A percentile compares a stretch with the other conserved stretches of the same genome.
Evolutionary conservation across 1,139 yeast species (phyloP).

Genomic region (Spencermartinsiella ligniputridi): DNA sequence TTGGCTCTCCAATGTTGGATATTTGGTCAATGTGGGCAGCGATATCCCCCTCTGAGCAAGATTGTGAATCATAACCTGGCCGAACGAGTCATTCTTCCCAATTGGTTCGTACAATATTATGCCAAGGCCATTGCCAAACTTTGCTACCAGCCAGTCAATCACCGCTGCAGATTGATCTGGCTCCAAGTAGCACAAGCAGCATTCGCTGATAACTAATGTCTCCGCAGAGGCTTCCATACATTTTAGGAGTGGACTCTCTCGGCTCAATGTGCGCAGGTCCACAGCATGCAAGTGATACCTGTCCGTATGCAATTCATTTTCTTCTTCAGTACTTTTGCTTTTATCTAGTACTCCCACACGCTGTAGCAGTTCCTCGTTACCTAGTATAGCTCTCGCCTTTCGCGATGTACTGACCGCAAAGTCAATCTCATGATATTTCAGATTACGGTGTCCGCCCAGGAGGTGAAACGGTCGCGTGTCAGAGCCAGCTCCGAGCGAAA

Average conservation of each 20-base stretch:
- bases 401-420: slow-evolving; percentile 57
- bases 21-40: slow-evolving; percentile 55
- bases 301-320: slow-evolving; percentile 39
- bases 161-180: slow-evolving; percentile 53
- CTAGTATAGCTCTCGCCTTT: slow-evolving; percentile 52
- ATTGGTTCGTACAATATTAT: slow-evolving; percentile 82
- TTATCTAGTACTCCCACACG: slow-evolving; percentile 18
- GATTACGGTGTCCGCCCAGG: slow-evolving; percentile 27
- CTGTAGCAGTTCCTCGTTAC: slow-evolving; percentile 22
- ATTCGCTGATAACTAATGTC: slow-evolving; percentile 78
- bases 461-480: slow-evolving; percentile 70
- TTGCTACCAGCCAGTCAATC: slow-evolving; percentile 35
- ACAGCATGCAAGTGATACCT: slow-evolving; percentile 51
- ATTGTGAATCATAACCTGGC: slow-evolving; percentile 75
- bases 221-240: slow-evolving; percentile 45
- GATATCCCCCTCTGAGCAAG: slow-evolving; percentile 66
- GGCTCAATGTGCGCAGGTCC: slow-evolving; percentile 45
- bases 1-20: slow-evolving; percentile 47
- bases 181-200: slow-evolving; percentile 78
- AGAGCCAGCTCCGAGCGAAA: slow-evolving; percentile 95
- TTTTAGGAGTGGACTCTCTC: slow-evolving; percentile 13
- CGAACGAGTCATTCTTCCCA: slow-evolving; percentile 66
- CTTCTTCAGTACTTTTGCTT: slow-evolving; percentile 19
- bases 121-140: slow-evolving; percentile 23
- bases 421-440: slow-evolving; percentile 69